Base-by-base conservation (phyloP, 2,329 filamentous ascomycete species). In the Raffaelea albimanens region DNA sequence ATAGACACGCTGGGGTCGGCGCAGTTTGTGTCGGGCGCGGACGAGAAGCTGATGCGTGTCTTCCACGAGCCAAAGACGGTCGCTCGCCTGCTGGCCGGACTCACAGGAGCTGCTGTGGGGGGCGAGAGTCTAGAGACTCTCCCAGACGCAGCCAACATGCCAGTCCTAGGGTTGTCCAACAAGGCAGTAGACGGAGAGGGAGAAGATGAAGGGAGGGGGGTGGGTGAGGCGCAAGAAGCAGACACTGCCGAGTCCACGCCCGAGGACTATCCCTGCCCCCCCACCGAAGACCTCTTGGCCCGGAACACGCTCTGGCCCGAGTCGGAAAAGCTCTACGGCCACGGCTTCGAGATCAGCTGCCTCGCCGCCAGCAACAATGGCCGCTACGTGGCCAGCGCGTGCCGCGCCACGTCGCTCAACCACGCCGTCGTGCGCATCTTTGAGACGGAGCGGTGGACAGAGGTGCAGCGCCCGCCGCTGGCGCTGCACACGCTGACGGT, bases 11-110 rank as follows among this genome's bases (percentile, higher is more conserved):
- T 96, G 5, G 82, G 80, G 8, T 65, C 76, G 8, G 75, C 79
- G 8, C 84, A 83, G 56, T 98, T 98, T 61, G 84, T 97, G 20
- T 95, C 90, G 2, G 93, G 93, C 7, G 93, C 93, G 3, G 93
- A 98, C 55, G 93, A 98, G 70, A 98, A 98, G 67, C 78, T 98
- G n/a, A 78, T 98, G 63, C 84, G 93, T 21, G 91, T 98, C 2
- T 98, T 98, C 64, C 83, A 85, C 59, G 83, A 95, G 65, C 93
- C 93, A 5, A 85, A 81, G 60, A 84, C 85, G 5, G 86, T 95
- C 10, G 89, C 89, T 0, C 72, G 76, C 18, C 75, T 97, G 55
- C 74, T 96, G 3, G 3, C 18, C 25, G 22, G 31, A 19, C 14
- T 14, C 16, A 2, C 18, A 21, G 1, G 80, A 49, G 63, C 68